Conservation (phyloP, 177 flowering plant genomes). For the Vitis hybrid region DNA sequence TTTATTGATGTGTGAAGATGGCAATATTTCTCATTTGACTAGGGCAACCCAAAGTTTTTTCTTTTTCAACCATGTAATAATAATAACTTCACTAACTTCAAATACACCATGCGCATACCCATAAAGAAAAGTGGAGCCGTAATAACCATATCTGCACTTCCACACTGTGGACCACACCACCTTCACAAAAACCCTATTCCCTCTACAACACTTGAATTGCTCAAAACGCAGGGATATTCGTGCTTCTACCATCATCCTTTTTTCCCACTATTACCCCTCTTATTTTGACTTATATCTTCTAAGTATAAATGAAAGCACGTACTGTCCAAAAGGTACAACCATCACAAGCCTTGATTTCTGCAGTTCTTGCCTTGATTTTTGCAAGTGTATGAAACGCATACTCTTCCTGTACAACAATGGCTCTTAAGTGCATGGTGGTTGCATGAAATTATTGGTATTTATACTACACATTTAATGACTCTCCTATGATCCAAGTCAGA, state of each 20-base stretch:
- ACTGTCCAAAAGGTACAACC: slow-evolving; percentile 1
- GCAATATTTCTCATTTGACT: no score
- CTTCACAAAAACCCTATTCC: neutral
- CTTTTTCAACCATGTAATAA: slow-evolving; percentile 17
- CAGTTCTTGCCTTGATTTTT: neutral
- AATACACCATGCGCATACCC: slow-evolving; percentile 8
- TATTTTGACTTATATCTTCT: neutral
- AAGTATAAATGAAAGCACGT: no score
- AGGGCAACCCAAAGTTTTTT: neutral
- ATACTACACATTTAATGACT: slow-evolving; percentile 6
- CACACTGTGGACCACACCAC: slow-evolving; percentile 17
- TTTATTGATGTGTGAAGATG: no score
- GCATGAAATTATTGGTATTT: slow-evolving; percentile 21
- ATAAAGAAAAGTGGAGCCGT: slow-evolving; percentile 9
- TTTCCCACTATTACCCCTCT: neutral
- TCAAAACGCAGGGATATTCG: no score
- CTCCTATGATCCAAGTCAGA: no score
- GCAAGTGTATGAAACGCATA: slow-evolving; percentile 2
- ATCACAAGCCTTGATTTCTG: neutral
- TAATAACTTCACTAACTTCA: slow-evolving; percentile 11
- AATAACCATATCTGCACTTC: slow-evolving; percentile 1
- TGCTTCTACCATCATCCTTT: neutral
- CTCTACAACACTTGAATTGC: neutral
- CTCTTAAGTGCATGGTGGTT: slow-evolving; percentile 28
- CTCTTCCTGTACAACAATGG: neutral